Evolutionary conservation across 73 alveolate species (phyloP).

Genomic region (Paramecium primaurelia): DNA sequence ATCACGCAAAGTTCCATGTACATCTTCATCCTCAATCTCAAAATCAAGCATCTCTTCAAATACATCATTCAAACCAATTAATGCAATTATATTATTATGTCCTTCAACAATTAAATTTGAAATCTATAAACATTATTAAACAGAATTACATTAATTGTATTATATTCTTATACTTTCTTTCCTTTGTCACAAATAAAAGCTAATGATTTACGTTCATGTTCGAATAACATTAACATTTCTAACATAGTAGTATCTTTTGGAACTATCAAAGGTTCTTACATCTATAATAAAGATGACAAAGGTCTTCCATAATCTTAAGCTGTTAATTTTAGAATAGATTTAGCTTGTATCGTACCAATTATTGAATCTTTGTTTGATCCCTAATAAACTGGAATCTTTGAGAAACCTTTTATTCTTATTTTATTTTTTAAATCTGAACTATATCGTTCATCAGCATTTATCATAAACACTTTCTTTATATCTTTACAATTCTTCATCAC

Average conservation of each 20-base stretch:
- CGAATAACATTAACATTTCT: conserved; percentile 33
- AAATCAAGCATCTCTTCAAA: conserved; percentile 60
- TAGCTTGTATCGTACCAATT: conserved; percentile 71
- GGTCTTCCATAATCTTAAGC: conserved; percentile 25
- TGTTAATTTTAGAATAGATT: background rate
- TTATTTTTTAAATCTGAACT: conserved; percentile 61
- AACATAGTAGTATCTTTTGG: conserved; percentile 56
- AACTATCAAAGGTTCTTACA: conserved; percentile 23
- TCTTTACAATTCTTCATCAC: conserved; percentile 65
- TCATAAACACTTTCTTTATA: conserved; percentile 65
- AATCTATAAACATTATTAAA: background rate
- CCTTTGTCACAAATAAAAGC: conserved; percentile 48
- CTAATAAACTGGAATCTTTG: conserved; percentile 73
- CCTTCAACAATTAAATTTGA: background rate
- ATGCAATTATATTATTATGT: background rate
- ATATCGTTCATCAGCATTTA: conserved; percentile 56
- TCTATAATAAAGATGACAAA: background rate
- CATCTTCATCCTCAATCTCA: conserved; percentile 60
- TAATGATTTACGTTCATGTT: conserved; percentile 15
- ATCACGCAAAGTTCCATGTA: conserved; percentile 38
- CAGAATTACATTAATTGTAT: conserved; percentile 28
- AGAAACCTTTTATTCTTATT: conserved; percentile 69
- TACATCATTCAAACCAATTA: conserved; percentile 46
- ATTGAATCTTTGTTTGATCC: conserved; percentile 53
- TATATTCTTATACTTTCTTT: background rate